Evolutionary conservation across 805 yeast species (phyloP), one percentile per base, ranked within the genome.

Genomic region (Ogataea neopini): DNA sequence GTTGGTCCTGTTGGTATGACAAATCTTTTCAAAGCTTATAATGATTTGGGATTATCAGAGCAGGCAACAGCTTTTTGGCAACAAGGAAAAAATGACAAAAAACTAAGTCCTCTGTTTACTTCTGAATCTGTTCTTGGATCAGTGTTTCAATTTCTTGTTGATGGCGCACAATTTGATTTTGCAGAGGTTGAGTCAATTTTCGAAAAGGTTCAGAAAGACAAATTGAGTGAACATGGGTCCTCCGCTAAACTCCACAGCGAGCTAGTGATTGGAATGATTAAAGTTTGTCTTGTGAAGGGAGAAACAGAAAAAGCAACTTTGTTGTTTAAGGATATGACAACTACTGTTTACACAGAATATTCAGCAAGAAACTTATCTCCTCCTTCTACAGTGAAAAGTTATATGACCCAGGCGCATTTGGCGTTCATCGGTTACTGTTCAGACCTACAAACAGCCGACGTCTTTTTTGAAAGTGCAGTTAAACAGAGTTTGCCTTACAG

Each of bases 361-460:
- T 50, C 49, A 5, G 48, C 44, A 10, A 51, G 55, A 23, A 52
- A 58, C 33, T 18, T 40, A 11, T 43, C 44, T 4, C 64, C 66
- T 17, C 56, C 67, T n/a, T 49, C 54, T 10, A 58, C 70, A 67
- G 61, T 68, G 71, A 55, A 51, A 40, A 74, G 80, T 37, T 77
- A 84, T 28, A 69, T 86, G 64, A 77, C 85, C 18, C 87, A 84
- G 60, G 84, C 88, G 39, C 96, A 88, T 70, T 73, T 86, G 50
- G 73, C 84, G 4, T 88, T 88, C 57, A 81, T 88, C 60, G 94
- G 94, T 39, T 81, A 79, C 54, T 85, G 89, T 65, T 75, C 76
- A 57, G 90, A 88, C 62, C 70, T 84, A 48, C 71, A 73, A 36
- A 83, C 89, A 38, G 87, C 96, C 2, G 77, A 78, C 58, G 78